Evolutionary conservation across 257 asterid species (phyloP).

Genomic region (Cruciata laevipes): DNA sequence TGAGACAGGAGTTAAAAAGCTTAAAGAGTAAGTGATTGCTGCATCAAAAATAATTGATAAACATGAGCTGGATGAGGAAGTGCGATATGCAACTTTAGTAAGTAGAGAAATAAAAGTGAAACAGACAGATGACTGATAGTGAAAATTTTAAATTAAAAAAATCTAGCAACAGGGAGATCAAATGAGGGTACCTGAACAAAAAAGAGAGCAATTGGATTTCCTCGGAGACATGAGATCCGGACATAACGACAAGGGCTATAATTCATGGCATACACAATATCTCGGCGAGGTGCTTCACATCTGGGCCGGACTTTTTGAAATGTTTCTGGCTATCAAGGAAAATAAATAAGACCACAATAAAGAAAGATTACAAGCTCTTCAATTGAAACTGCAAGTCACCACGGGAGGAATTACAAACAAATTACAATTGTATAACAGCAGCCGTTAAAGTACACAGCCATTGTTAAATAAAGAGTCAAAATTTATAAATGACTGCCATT

Average conservation of each 20-base stretch:
- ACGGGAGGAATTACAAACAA: conserved; percentile 1
- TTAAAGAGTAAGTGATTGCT: neutral
- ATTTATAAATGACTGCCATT: neutral
- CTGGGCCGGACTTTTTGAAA: conserved; percentile 90
- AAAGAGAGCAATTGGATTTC: conserved; percentile 90
- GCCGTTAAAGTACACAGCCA: neutral
- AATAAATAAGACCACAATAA: conserved; percentile 15
- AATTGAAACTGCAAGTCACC: neutral
- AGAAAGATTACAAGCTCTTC: neutral
- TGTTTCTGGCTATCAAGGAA: conserved; percentile 75
- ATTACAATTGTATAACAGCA: neutral
- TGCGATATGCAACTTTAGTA: neutral
- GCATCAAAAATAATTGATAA: neutral
- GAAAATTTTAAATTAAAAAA: conserved; percentile 19
- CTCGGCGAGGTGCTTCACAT: conserved; percentile 98
- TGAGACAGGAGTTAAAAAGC: neutral
- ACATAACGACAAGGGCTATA: conserved; percentile 91
- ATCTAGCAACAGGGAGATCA: conserved; percentile 2
- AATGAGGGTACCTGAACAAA: conserved; percentile 68
- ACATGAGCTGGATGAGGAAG: neutral
- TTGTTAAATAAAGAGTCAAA: neutral
- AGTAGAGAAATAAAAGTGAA: conserved; percentile 6
- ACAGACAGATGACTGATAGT: neutral
- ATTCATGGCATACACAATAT: conserved; percentile 76
- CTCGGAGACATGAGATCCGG: conserved; percentile 94